Percentiles rank a stretch among this genome's conserved stretches.
phyloP scores from a whole-genome alignment of 352 stramenopile genomes.

The Pythium aquatile region DNA sequence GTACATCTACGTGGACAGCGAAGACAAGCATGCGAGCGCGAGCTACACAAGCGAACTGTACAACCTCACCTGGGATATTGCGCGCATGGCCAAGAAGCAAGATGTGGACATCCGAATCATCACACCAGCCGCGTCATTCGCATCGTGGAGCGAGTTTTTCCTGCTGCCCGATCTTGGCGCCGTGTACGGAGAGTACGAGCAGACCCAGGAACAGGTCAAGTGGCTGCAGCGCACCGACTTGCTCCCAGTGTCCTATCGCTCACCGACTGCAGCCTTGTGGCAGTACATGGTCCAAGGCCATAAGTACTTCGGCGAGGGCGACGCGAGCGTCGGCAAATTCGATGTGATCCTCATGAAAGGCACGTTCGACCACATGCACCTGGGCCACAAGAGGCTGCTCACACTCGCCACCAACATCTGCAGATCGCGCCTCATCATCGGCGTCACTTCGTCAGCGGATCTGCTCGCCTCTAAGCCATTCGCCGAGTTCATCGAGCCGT shows the following conservation, averaged over 20 bases:
- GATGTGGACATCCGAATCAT: slow-evolving; percentile 38
- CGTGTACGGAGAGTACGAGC: slow-evolving; percentile 62
- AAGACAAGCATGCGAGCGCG: slow-evolving; percentile 56
- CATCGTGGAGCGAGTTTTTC: slow-evolving; percentile 59
- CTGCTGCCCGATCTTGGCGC: slow-evolving; percentile 60
- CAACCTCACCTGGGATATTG: slow-evolving; percentile 63
- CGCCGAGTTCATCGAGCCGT: slow-evolving; percentile 58
- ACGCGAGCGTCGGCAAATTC: slow-evolving; percentile 43
- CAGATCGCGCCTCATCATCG: slow-evolving; percentile 49
- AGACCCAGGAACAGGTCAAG: slow-evolving; percentile 42
- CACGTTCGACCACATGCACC: slow-evolving; percentile 91
- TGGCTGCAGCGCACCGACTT: slow-evolving; percentile 54
- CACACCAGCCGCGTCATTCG: neutral
- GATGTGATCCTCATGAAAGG: slow-evolving; percentile 61
- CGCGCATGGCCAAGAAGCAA: slow-evolving; percentile 43
- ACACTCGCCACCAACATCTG: slow-evolving; percentile 66
- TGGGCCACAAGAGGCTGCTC: slow-evolving; percentile 89
- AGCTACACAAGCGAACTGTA: slow-evolving; percentile 80
- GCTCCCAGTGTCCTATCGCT: slow-evolving; percentile 67
- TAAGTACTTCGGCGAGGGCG: slow-evolving; percentile 59
- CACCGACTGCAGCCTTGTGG: slow-evolving; percentile 48
- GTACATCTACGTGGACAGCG: slow-evolving; percentile 44
- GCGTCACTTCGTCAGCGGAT: slow-evolving; percentile 34
- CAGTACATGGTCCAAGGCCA: slow-evolving; percentile 39
- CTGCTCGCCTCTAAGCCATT: slow-evolving; percentile 14